phyloP scores from a whole-genome alignment of 169 alveolate species.

The Theileria annulata region DNA sequence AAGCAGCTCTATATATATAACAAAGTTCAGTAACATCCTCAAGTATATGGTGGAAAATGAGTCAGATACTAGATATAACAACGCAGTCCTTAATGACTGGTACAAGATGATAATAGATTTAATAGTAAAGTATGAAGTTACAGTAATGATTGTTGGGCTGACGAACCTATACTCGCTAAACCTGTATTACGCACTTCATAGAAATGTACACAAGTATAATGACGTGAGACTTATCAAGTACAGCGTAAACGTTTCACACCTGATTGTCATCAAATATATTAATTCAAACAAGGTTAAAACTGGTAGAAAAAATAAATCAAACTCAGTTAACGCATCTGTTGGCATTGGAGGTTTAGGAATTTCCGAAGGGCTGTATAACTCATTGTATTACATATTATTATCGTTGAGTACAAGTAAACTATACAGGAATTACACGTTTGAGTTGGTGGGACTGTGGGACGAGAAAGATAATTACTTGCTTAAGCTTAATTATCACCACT shows the following conservation, averaged over 20 bases:
- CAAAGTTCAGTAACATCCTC: neutral
- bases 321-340: slow-evolving; percentile 30
- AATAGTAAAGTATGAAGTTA: neutral
- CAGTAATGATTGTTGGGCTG: slow-evolving; percentile 18
- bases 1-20: neutral
- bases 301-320: too few relatives aligned
- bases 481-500: slow-evolving; percentile 73
- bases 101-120: neutral
- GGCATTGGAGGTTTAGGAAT: neutral
- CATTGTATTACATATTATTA: neutral
- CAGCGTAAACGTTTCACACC: neutral
- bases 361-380: neutral
- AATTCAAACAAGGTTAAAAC: neutral
- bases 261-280: neutral
- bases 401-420: slow-evolving; percentile 48
- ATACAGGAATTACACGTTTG: slow-evolving; percentile 71
- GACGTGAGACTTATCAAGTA: neutral
- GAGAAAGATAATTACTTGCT: slow-evolving; percentile 64
- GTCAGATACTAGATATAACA: neutral
- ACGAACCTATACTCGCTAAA: neutral
- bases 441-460: slow-evolving; percentile 71
- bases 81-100: neutral
- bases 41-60: neutral
- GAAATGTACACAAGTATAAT: neutral
- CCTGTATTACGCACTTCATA: neutral